These are phyloP conservation scores for Lentinula raphanica DNA, from an alignment of 768 basidiomycete species.

Conservation along the genomic window DNA sequence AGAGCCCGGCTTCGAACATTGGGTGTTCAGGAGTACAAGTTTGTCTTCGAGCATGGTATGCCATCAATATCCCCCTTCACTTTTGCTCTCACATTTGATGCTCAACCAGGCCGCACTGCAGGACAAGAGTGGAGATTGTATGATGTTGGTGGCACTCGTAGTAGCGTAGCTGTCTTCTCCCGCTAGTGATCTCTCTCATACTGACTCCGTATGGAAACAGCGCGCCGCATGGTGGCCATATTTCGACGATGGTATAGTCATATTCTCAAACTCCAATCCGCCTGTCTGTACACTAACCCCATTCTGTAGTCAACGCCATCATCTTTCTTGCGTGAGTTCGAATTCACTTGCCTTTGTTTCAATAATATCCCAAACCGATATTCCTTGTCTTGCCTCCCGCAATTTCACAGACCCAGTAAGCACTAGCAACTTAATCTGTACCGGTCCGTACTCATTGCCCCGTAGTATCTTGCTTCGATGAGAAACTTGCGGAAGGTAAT, in stretches of 20 bases:
- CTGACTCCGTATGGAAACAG: constrained; percentile 26
- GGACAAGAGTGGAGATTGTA: constrained; percentile 77
- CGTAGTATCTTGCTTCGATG: constrained; percentile 77
- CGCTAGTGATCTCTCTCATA: constrained; percentile 7
- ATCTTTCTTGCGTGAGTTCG: constrained; percentile 76
- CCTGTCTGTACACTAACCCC: not conserved
- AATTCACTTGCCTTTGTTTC: not conserved
- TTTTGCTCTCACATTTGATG: constrained; percentile 3
- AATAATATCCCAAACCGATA: not conserved
- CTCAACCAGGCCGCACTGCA: constrained; percentile 42
- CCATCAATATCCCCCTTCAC: constrained; percentile 1
- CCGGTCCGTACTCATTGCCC: constrained; percentile 9
- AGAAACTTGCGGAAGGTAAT: constrained; percentile 58
- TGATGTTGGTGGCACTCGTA: constrained; percentile 75
- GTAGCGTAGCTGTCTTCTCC: constrained; percentile 43
- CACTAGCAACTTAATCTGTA: not conserved
- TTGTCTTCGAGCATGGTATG: constrained; percentile 61
- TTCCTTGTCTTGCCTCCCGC: not conserved
- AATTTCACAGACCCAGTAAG: constrained; percentile 35
- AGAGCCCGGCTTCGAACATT: constrained; percentile 74
- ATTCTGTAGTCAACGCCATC: constrained; percentile 58
- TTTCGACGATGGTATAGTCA: constrained; percentile 60
- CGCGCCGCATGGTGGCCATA: constrained; percentile 74
- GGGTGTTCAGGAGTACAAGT: constrained; percentile 71
- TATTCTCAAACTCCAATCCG: not conserved